Base-by-base conservation (phyloP, 1,139 yeast genomes). In the Protomyces inouyei region DNA sequence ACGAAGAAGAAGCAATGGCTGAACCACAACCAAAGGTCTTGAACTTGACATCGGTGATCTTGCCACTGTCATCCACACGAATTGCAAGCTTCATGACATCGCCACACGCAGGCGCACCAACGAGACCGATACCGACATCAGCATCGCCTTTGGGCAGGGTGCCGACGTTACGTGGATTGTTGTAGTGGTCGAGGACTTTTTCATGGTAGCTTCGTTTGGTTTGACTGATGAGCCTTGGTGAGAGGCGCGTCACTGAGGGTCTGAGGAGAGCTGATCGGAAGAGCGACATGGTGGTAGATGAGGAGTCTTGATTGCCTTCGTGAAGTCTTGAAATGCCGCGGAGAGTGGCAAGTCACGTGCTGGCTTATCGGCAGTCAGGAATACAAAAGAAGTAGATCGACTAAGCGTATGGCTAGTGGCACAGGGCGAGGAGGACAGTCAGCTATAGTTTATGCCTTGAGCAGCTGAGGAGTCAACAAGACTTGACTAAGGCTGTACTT, bases 1-100 rank as follows among this genome's bases (percentile, higher is more conserved):
- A 93, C 0, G 96, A 88, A 10, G 96, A 87, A 4, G 96, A 88
- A 8, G 98, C 98, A 75, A 93, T 93, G 67, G 98, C 98, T 2
- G 95, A 86, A 57, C 98, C 98, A 76, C 98, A 93, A 25, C 98
- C 98, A 79, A 93, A 93, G 8, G 98, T 93, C 83, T 93, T 93
- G 79, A 93, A 93, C 78, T 91, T 93, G 70, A 93, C 98, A 75
- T 93, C 97, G 75, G 88, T 85, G 72, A 93, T 93, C 66, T 88
- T 81, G 1, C 98, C 98, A 40, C 95, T 85, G 65, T 83, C 86
- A 71, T 91, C 98, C 18, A 93, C 98, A 74, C 92, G 85, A 73
- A 93, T 93, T 76, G 93, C 98, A 70, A 93, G 82, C 78, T 96
- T 87, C 97, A 93, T 93, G 61, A 93, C 98, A 79, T 93, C 98